Percentiles rank a stretch among this genome's conserved stretches.
Evolutionary conservation across 140 eudicot genomes (phyloP).

Genomic region (Oenanthe javanica): DNA sequence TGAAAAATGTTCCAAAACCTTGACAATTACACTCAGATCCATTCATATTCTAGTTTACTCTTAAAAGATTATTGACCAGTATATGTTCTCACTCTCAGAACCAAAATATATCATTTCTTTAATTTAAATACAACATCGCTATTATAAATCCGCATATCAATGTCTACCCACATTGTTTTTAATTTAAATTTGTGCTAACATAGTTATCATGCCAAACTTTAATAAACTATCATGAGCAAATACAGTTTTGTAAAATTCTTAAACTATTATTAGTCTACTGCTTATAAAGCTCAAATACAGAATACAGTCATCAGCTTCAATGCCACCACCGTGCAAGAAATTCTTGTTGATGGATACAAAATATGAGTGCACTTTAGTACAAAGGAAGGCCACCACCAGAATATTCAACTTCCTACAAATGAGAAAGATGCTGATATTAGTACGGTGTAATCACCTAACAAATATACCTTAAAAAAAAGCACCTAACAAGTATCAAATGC

Average conservation of each 20-base stretch:
- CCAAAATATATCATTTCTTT: not conserved
- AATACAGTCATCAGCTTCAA: not conserved
- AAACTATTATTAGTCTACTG: not conserved
- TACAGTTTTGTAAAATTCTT: not conserved
- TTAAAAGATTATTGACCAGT: not conserved
- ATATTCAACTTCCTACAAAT: conserved; percentile 65
- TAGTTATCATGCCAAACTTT: not conserved
- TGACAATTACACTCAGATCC: not conserved
- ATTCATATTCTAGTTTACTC: not conserved
- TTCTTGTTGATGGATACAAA: not conserved
- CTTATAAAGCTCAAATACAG: not conserved
- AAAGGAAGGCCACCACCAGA: conserved; percentile 68
- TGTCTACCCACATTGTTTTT: not conserved
- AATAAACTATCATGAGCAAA: not conserved
- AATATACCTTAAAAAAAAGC: not conserved
- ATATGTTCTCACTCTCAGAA: not conserved
- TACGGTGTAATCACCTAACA: not conserved
- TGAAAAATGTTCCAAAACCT: not conserved
- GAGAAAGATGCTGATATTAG: not conserved
- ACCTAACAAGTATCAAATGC: too few species aligned
- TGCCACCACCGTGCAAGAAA: not conserved
- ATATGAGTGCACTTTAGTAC: not conserved
- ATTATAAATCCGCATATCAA: not conserved
- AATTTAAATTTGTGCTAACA: not conserved
- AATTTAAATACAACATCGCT: not conserved